phyloP scores from a whole-genome alignment of 208 protist genomes.

The Trypanosoma cruzi region DNA sequence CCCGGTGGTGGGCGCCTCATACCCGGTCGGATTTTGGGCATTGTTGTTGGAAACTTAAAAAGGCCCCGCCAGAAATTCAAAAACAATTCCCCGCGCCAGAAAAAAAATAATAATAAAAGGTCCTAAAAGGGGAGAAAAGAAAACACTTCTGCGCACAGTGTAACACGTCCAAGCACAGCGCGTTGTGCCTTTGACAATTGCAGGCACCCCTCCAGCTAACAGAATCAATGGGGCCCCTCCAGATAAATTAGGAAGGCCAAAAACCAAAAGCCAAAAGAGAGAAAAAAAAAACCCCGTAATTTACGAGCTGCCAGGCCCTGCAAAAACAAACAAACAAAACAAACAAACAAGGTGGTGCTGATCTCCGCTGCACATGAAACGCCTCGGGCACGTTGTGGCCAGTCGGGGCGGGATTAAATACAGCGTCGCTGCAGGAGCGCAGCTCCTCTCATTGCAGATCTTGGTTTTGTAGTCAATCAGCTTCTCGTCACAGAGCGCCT shows the following conservation, averaged over 20 bases:
- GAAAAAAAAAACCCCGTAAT: no score
- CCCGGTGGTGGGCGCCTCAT: conserved; percentile 83
- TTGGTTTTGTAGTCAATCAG: conserved; percentile 70
- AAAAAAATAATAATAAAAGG: not conserved
- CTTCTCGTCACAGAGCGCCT: conserved; percentile 58
- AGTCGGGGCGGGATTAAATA: conserved; percentile 25
- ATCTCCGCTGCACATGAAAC: conserved; percentile 36
- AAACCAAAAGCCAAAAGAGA: no score
- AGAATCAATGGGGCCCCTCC: no score
- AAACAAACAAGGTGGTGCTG: not conserved
- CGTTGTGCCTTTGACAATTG: no score
- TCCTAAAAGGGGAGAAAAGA: not conserved
- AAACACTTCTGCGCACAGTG: not conserved
- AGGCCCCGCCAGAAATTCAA: not conserved
- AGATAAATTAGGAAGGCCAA: no score
- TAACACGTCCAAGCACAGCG: no score
- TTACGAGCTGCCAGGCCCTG: not conserved
- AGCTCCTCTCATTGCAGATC: conserved; percentile 70
- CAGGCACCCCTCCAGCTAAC: no score
- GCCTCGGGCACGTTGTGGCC: conserved; percentile 23
- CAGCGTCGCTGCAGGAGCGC: not conserved
- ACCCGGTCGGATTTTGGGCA: conserved; percentile 79
- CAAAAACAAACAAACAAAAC: not conserved
- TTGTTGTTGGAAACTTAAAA: conserved; percentile 24
- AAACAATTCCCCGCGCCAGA: no score